Base-by-base conservation (phyloP, 2,329 filamentous ascomycete species). In the Bipolaris oryzae region DNA sequence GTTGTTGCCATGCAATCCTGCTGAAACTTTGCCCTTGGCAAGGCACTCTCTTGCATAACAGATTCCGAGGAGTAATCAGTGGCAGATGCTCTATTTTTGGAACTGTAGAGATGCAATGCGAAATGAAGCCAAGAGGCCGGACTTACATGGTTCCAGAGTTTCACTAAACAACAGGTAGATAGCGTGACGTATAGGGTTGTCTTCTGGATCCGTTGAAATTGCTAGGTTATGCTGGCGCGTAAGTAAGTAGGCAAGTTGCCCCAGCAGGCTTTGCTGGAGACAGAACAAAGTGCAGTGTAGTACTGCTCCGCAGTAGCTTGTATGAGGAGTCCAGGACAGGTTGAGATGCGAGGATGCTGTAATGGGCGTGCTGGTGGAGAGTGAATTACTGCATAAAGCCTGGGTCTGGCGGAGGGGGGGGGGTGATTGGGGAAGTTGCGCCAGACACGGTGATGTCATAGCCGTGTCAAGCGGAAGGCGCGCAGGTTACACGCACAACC, bases 141-240 rank as follows among this genome's bases (percentile, higher is more conserved):
- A 35, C 74, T 74, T 74, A 76, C 74, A 76, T 76, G 45, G 42
- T 64, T 62, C 60, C 53, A 56, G 41, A 9, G 34, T n/a, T 42
- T 23, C 43, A 37, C 28, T 16, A 50, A 61, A 50, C 45, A 2
- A 25, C n/a, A 45, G 33, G 1, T 25, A 3, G n/a, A 59, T 64
- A 51, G 42, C 10, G 55, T 67, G 39, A 4, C 20, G 58, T 66
- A 61, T 58, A 43, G 56, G 45, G 49, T 53, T 42, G 56, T 61
- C 28, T 65, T 43, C 38, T 21, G 54, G 53, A 58, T 44, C 51
- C 57, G 62, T 74, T 63, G 72, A 69, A 64, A 65, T n/a, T 50
- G 45, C 43, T 45, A 16, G 31, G 37, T 35, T 31, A 25, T 45
- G 37, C 55, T 47, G 45, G 13, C 1, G 54, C 48, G 42, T 52